Evolutionary conservation across 495 filamentous ascomycete genomes (phyloP), one percentile per base, ranked within the genome.

Genomic region (Thozetella sp.): DNA sequence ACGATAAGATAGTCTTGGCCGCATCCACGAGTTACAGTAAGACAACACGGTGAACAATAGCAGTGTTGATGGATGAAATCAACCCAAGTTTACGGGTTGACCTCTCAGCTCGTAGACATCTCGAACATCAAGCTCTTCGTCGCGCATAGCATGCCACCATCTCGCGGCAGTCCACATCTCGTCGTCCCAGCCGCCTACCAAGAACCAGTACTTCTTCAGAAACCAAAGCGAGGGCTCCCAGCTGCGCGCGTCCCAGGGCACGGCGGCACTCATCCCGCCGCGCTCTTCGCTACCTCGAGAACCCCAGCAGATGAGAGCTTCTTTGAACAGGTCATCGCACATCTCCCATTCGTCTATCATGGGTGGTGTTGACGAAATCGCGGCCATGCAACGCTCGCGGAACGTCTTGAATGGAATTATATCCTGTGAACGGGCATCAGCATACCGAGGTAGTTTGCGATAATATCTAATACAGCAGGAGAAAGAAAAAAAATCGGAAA

Each of bases 261-360:
- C 72, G 70, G n/a, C 81, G 72, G 19, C 81, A 67, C 4, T 72
- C 53, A 22, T 58, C 37, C 19, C 70, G 57, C 26, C 62, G 78
- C 87, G 87, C 89, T 54, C 83, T 80, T 25, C 19, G 24, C 51
- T 26, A 17, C 30, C 30, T 15, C 19, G 9, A 4, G 53, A 43
- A 2, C 54, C 54, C 54, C 54, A 56, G 54, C 54, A 56, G 20
- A 56, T 23, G 30, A 56, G 54, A 15, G n/a, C 54, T 10, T 56
- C 54, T 15, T 37, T 25, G 20, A 25, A 40, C 26, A 56, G 12
- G 54, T 56, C 54, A 20, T 25, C 17, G 37, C 54, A 56, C 54
- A 56, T 34, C 30, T 56, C 54, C 0, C 46, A 15, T 40, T 56
- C 54, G 22, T 46, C 37, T 23, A 56, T 23, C 12, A 56, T 30